Base-by-base conservation (phyloP, 192 early-diverging fungal species). In the Mortierella alpina region DNA sequence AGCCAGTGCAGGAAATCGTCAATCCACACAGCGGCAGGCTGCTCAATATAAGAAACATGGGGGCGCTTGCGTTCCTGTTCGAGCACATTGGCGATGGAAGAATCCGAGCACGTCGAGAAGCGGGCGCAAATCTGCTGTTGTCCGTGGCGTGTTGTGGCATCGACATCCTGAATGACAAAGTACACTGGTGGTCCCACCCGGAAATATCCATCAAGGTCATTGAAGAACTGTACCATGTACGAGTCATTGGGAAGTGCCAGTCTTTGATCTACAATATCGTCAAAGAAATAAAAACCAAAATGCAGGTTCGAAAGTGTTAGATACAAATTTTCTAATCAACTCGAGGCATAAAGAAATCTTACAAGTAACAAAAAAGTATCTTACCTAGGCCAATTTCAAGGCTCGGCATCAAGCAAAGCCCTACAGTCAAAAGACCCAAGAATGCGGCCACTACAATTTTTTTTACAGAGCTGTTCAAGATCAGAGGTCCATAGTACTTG, bases 1-100 rank as follows among this genome's bases (percentile, higher is more conserved):
- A 90, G 78, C 91, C 91, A 92, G 66, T 88, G 84, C 20, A 91
- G 68, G 56, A 88, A 90, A 68, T 92, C 91, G 62, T 92, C 91
- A 10, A 91, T 68, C 91, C 91, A 92, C 14, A 86, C 84, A 31
- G 86, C 75, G 2, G 91, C 86, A 4, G 91, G 89, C 50, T 90
- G 85, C 9, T 88, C 91, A 54, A 92, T 87, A 62, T 77, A 90
- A 4, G 90, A 91, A 7, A 90, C 84, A 8, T 83, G 31, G 9
- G 88, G 84, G 12, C 91, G 84, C 65, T 90, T 91, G 11, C 91
- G 84, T 39, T 92, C 91, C 70, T 90, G 88, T 59, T 92, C 91
- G 41, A 92, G 60, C 2, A 90, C 68, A 54, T 89, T 90, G n/a
- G 89, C 85, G 7, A 92, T 64, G 6, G 89, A 90, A 6, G 64